These are phyloP conservation scores for Neonectria sp. DNA, from an alignment of 2,329 filamentous ascomycete genomes.

Conservation along the genomic window DNA sequence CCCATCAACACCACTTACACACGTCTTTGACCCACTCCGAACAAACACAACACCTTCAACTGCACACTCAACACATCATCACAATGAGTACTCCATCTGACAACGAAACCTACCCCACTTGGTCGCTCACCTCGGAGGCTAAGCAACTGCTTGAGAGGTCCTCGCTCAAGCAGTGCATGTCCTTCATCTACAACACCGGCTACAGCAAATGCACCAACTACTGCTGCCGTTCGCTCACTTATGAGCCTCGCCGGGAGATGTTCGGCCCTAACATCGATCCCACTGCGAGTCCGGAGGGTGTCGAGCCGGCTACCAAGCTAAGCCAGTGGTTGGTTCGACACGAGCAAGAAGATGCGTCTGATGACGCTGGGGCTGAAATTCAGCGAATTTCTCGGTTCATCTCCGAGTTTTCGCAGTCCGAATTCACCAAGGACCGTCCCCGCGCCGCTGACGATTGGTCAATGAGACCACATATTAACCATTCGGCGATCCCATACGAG, in stretches of 20 bases:
- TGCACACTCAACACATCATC: not conserved
- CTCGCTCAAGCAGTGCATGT: not conserved
- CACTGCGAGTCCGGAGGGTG: not conserved
- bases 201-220: slow-evolving; percentile 12
- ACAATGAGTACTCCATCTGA: not conserved
- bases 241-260: not conserved
- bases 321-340: not conserved
- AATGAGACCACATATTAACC: not conserved
- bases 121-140: not conserved
- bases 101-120: not conserved
- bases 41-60: not conserved
- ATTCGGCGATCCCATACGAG: too few relatives aligned
- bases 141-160: not conserved
- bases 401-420: not conserved
- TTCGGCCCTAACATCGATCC: not conserved
- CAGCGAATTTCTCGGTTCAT: not conserved
- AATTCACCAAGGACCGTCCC: not conserved
- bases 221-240: not conserved
- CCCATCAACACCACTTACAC: not conserved
- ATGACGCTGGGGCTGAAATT: too few relatives aligned
- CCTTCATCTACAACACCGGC: slow-evolving; percentile 20
- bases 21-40: not conserved
- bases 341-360: too few relatives aligned
- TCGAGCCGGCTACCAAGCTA: not conserved
- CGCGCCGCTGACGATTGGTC: not conserved